Conservation (phyloP, 192 early-diverging fungal species). For the Coemansia sp. region DNA sequence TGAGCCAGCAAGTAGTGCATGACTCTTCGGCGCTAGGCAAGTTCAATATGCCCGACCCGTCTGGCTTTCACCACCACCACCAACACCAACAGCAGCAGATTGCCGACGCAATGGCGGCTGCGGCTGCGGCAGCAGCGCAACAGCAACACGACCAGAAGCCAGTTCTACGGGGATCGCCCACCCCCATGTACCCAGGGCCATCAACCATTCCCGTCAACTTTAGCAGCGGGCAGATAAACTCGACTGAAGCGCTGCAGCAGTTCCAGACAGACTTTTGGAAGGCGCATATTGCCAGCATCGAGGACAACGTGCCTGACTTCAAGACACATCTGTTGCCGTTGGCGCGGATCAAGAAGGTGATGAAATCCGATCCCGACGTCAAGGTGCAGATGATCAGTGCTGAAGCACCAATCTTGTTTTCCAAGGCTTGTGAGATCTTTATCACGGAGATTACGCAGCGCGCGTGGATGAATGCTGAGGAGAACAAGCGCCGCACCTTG, state of each 20-base stretch:
- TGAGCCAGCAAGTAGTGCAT: slow-evolving; percentile 18
- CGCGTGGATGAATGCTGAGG: slow-evolving; percentile 90
- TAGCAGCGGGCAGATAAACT: slow-evolving; percentile 52
- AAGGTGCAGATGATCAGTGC: slow-evolving; percentile 80
- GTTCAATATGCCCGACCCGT: slow-evolving; percentile 21
- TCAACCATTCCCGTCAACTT: slow-evolving; percentile 53
- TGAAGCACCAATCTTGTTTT: slow-evolving; percentile 90
- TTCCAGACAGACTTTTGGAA: slow-evolving; percentile 64
- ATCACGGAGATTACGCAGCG: slow-evolving; percentile 85
- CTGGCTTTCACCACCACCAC: slow-evolving; percentile 17
- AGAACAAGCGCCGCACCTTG: slow-evolving; percentile 93
- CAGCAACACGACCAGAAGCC: slow-evolving; percentile 16
- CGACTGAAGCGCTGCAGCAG: slow-evolving; percentile 46
- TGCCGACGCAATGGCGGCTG: slow-evolving; percentile 45
- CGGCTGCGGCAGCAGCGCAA: slow-evolving; percentile 18
- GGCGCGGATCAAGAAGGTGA: slow-evolving; percentile 96
- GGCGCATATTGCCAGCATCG: slow-evolving; percentile 62
- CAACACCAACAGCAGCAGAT: slow-evolving; percentile 40
- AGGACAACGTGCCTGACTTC: slow-evolving; percentile 79
- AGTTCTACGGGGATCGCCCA: slow-evolving; percentile 19
- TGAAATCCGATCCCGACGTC: slow-evolving; percentile 97
- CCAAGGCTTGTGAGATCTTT: slow-evolving; percentile 97
- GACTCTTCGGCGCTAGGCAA: slow-evolving; percentile 32
- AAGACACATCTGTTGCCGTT: slow-evolving; percentile 87
- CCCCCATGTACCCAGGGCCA: slow-evolving; percentile 51